Conservation (phyloP, 2,329 filamentous ascomycete species). For the Aspergillus terreus region DNA sequence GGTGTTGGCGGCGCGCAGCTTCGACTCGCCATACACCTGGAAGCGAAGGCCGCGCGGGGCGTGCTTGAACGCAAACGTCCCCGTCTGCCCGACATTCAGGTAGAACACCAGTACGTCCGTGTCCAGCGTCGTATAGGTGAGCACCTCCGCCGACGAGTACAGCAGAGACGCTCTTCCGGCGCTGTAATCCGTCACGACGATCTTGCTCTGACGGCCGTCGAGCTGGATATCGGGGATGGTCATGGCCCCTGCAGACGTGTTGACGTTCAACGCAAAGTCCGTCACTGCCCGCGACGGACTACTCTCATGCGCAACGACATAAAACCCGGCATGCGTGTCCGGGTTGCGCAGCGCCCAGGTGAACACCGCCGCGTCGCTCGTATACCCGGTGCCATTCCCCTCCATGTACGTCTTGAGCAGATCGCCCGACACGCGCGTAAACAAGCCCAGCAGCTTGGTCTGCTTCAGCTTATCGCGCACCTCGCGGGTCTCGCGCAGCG, state of each 20-base stretch:
- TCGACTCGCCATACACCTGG: slow-evolving; percentile 39
- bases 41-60: slow-evolving; percentile 33
- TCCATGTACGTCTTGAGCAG: slow-evolving; percentile 52
- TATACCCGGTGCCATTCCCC: slow-evolving; percentile 53
- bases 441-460: slow-evolving; percentile 53
- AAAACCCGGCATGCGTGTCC: slow-evolving; percentile 49
- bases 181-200: slow-evolving; percentile 52
- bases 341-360: slow-evolving; percentile 54
- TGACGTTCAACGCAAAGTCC: slow-evolving; percentile 46
- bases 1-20: slow-evolving; percentile 27
- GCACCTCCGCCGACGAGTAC: slow-evolving; percentile 51
- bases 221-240: slow-evolving; percentile 45
- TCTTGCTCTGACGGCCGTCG: slow-evolving; percentile 52
- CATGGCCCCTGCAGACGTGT: slow-evolving; percentile 40
- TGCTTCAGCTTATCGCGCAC: slow-evolving; percentile 52
- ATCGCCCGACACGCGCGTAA: slow-evolving; percentile 50
- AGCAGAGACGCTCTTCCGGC: slow-evolving; percentile 47
- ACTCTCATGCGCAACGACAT: slow-evolving; percentile 46
- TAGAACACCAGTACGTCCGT: slow-evolving; percentile 49
- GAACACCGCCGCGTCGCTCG: slow-evolving; percentile 39
- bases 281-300: slow-evolving; percentile 45
- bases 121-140: slow-evolving; percentile 42
- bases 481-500: slow-evolving; percentile 53
- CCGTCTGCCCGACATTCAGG: slow-evolving; percentile 46
- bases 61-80: slow-evolving; percentile 49